Evolutionary conservation across 116 monocot genomes (phyloP), one percentile per base, ranked within the genome.

Genomic region (Zostera marina): DNA sequence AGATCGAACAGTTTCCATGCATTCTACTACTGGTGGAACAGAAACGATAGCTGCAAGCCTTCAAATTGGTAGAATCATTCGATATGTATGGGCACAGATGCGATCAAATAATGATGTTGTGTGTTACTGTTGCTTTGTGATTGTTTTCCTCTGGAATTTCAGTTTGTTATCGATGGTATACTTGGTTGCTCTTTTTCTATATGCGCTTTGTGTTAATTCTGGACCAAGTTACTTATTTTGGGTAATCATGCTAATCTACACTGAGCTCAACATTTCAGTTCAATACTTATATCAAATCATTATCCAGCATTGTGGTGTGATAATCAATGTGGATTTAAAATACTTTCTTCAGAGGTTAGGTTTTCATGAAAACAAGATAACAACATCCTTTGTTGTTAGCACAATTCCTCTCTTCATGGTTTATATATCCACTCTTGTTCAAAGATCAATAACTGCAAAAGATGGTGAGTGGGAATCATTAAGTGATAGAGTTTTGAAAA

Each of bases 201-300:
- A 96, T 85, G 96, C 96, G 54, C 82, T 96, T 5, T 96, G 96
- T 70, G 96, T 85, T 44, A 88, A 79, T 66, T 79, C 89, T 58
- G 96, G 96, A 11, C 96, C 96, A 44, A 79, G 75, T 78, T 96
- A 76, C 65, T 67, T 81, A 41, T 96, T 96, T 58, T 96, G 96
- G 96, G 52, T 96, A 40, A 70, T 81, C 60, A 82, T 96, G 74
- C 82, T 96, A 9, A 80, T 96, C 49, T 96, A 96, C 23, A 85
- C 96, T 15, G 96, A 96, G 64, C 11, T 82, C 61, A 77, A 96
- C 73, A 89, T 96, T 59, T 73, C 89, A 61, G 67, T 84, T 56
- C 96, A 89, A 63, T 96, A 96, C 59, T 66, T 89, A 41, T 96
- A 85, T 62, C 96, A 96, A 72, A 89, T 96, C 41, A 72, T 89